Conservation (phyloP, 2,329 filamentous ascomycete genomes). For the Dissoconium aciculare region DNA sequence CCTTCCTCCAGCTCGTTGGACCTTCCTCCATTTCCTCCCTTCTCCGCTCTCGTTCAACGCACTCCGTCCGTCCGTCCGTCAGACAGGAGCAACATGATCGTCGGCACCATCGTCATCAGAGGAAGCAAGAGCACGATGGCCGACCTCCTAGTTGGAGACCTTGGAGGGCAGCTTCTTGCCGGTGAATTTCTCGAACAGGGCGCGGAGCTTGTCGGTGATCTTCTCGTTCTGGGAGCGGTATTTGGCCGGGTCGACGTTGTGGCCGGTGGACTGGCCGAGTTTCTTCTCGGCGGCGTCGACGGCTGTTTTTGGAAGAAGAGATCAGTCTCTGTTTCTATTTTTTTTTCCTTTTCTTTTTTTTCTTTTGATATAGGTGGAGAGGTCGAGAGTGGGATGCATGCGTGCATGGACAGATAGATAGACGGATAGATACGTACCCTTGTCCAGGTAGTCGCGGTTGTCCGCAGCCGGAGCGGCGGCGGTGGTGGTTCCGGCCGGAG, state of each 20-base stretch:
- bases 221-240: conserved; percentile 14
- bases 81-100: too few relatives aligned
- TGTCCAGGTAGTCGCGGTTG: conserved; percentile 15
- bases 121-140: too few relatives aligned
- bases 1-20: too few relatives aligned
- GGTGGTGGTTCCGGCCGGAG: not conserved
- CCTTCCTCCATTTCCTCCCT: too few relatives aligned
- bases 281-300: conserved; percentile 2
- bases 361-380: not conserved
- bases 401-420: not conserved
- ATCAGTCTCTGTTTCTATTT: too few relatives aligned
- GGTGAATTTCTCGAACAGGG: conserved; percentile 16
- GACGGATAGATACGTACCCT: too few relatives aligned
- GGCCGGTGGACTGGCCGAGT: conserved; percentile 5
- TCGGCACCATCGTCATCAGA: too few relatives aligned
- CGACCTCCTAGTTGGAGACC: too few relatives aligned
- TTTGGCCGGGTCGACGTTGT: conserved; percentile 10
- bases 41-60: too few relatives aligned
- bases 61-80: too few relatives aligned
- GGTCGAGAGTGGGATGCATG: not conserved
- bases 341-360: too few relatives aligned
- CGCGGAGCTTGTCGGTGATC: conserved; percentile 14
- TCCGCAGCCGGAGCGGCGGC: conserved; percentile 1
- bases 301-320: not conserved
- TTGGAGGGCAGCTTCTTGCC: conserved; percentile 15